Evolutionary conservation across 139 green algal species (phyloP).

Genomic region (Chlamydomonas sp.): DNA sequence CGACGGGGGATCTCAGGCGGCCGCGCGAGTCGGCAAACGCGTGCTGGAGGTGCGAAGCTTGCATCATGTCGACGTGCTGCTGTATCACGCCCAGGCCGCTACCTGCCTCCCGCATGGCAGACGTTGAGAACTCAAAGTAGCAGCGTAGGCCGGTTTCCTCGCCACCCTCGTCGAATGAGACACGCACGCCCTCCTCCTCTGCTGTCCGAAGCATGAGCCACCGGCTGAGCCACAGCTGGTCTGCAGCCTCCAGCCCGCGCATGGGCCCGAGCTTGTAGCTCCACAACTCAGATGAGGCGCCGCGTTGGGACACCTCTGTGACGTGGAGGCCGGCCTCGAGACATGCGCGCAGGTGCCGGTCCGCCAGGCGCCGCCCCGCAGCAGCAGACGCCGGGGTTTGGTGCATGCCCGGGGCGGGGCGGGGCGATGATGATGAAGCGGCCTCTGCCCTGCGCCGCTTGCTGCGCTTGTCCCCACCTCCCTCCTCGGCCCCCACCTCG

Average conservation of each 20-base stretch:
- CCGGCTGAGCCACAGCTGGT: conserved; percentile 66
- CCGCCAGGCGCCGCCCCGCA: conserved; percentile 8
- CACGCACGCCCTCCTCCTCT: conserved; percentile 38
- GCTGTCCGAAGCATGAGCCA: conserved; percentile 58
- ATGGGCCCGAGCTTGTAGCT: conserved; percentile 60
- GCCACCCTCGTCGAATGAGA: conserved; percentile 50
- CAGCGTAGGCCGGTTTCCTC: conserved; percentile 48
- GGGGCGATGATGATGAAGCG: not conserved
- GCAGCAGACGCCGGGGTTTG: not conserved
- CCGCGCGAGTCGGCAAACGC: conserved; percentile 51
- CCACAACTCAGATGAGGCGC: conserved; percentile 20
- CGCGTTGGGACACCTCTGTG: conserved; percentile 9
- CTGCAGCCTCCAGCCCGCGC: conserved; percentile 49
- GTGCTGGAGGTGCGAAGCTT: conserved; percentile 50
- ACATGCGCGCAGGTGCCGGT: conserved; percentile 24
- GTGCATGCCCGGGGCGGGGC: not conserved
- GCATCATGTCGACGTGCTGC: conserved; percentile 44
- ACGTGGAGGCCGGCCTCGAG: conserved; percentile 29
- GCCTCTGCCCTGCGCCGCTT: too few species aligned
- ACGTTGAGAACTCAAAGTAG: conserved; percentile 63
- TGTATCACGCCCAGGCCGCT: conserved; percentile 50
- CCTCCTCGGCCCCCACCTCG: not conserved
- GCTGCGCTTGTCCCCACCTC: not conserved
- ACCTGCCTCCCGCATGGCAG: conserved; percentile 33
- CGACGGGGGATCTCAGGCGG: not conserved